Conservation (phyloP, 768 basidiomycete genomes). For the Suillus bovinus region DNA sequence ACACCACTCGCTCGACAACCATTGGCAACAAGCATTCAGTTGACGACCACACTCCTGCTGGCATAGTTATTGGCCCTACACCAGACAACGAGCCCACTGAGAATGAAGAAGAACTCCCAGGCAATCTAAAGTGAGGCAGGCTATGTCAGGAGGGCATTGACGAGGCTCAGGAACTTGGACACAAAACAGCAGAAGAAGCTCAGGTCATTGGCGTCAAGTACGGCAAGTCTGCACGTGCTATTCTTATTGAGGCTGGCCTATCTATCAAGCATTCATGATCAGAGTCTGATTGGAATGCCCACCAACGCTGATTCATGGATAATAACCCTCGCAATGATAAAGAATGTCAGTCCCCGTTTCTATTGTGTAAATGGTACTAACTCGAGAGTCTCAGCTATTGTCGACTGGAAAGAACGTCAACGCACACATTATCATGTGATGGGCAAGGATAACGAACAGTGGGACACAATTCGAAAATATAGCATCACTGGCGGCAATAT, state of each 20-base stretch:
- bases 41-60: no score
- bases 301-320: neutral
- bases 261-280: neutral
- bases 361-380: neutral
- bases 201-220: neutral
- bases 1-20: no score
- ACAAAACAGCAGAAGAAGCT: neutral
- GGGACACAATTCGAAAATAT: no score
- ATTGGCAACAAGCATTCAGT: no score
- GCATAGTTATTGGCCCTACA: neutral
- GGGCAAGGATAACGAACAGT: no score
- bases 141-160: no score
- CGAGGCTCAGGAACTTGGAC: no score
- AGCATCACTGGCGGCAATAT: no score
- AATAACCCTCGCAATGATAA: neutral
- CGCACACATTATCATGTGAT: neutral
- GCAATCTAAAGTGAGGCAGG: no score
- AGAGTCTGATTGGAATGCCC: neutral
- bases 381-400: neutral
- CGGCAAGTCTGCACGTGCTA: neutral
- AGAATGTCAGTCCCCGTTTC: neutral
- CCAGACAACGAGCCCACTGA: no score
- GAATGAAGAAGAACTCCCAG: no score
- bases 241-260: constrained; percentile 3
- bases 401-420: neutral